phyloP scores from a whole-genome alignment of 768 basidiomycete species.

The Tubosaeta sp. region DNA sequence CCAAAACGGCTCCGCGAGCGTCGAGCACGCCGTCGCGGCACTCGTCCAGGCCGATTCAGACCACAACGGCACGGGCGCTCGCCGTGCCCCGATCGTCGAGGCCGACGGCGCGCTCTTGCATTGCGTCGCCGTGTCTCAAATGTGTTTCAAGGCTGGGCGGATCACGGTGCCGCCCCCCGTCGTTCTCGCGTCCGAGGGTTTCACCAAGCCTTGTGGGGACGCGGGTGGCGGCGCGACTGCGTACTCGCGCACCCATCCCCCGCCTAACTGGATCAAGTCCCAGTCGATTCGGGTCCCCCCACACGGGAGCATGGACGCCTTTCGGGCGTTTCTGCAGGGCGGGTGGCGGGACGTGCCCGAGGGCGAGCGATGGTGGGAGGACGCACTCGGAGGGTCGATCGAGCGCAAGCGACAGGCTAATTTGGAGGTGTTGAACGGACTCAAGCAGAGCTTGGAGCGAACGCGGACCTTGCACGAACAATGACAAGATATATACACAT shows the following conservation, averaged over 20 bases:
- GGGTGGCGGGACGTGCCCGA: constrained; percentile 61
- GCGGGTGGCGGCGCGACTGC: not conserved
- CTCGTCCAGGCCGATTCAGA: constrained; percentile 1
- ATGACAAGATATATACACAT: not conserved
- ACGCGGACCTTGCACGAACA: constrained; percentile 7
- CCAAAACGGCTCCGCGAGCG: constrained; percentile 7
- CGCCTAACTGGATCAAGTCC: constrained; percentile 24
- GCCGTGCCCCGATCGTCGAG: constrained; percentile 16
- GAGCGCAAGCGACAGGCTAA: constrained; percentile 36
- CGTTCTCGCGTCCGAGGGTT: constrained; percentile 57
- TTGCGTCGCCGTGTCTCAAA: constrained; percentile 57
- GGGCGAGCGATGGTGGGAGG: constrained; percentile 66
- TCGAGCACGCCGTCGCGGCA: constrained; percentile 14
- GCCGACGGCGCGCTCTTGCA: constrained; percentile 55
- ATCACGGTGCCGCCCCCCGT: constrained; percentile 71
- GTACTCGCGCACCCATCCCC: constrained; percentile 32
- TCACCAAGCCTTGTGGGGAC: constrained; percentile 27
- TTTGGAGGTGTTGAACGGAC: constrained; percentile 17
- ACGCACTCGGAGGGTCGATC: constrained; percentile 46
- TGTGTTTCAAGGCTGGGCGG: constrained; percentile 67
- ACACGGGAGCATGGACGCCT: constrained; percentile 16
- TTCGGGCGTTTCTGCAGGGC: constrained; percentile 44
- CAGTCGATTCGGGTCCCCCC: constrained; percentile 22
- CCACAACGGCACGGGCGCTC: not conserved
- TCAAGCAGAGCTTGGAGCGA: constrained; percentile 23